Evolutionary conservation across 1,284 basidiomycete genomes (phyloP).

Genomic region (Boletellus deceptivus): DNA sequence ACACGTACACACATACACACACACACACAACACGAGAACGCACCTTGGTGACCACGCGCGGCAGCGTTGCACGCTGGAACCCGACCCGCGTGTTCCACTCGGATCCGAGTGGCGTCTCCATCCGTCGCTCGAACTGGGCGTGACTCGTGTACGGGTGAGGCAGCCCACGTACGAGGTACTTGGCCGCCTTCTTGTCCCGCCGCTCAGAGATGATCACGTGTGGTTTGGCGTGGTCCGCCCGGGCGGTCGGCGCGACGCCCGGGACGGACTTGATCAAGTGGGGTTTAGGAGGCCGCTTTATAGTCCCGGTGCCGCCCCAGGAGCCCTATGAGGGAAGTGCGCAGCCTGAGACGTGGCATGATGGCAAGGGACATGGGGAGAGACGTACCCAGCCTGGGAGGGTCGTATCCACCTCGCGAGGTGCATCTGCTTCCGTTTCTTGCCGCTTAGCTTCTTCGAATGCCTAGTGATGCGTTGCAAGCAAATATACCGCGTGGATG

Average conservation of each 20-base stretch:
- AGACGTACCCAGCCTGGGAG: constrained; percentile 91
- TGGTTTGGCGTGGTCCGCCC: constrained; percentile 81
- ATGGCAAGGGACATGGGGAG: background rate
- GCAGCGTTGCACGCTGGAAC: constrained; percentile 83
- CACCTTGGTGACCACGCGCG: constrained; percentile 84
- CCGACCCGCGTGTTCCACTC: constrained; percentile 95
- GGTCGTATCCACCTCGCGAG: constrained; percentile 80
- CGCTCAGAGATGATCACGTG: constrained; percentile 95
- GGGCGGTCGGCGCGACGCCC: constrained; percentile 73
- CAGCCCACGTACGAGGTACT: constrained; percentile 86
- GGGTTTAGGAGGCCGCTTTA: constrained; percentile 55
- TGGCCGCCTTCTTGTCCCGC: constrained; percentile 88
- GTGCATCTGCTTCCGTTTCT: constrained; percentile 82
- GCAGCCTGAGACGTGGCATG: background rate
- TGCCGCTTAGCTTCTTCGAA: constrained; percentile 83
- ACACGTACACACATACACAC: too few species aligned
- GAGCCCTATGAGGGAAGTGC: constrained; percentile 59
- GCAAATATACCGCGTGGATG: constrained; percentile 5
- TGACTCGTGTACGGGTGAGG: constrained; percentile 92
- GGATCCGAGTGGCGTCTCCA: constrained; percentile 78
- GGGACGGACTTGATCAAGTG: constrained; percentile 76
- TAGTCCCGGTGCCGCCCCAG: constrained; percentile 85
- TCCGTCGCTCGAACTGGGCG: constrained; percentile 84
- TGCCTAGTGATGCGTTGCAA: constrained; percentile 47
- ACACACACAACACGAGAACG: constrained; percentile 10